phyloP scores from a whole-genome alignment of 345 rosid species.

The Aethionema arabicum region DNA sequence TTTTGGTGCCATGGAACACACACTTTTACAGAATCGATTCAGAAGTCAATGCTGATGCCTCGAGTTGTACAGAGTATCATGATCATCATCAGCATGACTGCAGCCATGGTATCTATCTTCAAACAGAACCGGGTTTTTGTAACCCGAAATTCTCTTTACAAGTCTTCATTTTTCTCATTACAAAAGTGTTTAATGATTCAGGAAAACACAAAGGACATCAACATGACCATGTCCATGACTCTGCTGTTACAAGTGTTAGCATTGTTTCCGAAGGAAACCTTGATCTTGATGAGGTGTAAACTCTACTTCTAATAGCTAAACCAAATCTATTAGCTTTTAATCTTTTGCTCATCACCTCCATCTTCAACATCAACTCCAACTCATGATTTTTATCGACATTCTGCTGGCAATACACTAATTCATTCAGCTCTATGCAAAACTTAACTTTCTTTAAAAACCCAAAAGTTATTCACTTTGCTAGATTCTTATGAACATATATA shows the following conservation, averaged over 20 bases:
- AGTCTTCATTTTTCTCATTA: not conserved
- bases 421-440: too few species aligned
- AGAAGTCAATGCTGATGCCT: conserved; percentile 45
- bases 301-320: not conserved
- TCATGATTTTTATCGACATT: not conserved
- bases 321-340: not conserved
- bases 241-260: conserved; percentile 68
- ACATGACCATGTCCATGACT: conserved; percentile 67
- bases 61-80: conserved; percentile 38
- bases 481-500: conserved; percentile 11
- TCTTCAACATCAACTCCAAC: not conserved
- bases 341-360: not conserved
- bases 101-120: conserved; percentile 41
- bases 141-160: not conserved
- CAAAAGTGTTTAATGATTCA: not conserved
- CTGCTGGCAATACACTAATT: not conserved
- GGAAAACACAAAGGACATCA: conserved; percentile 46
- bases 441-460: too few species aligned
- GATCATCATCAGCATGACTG: conserved; percentile 39
- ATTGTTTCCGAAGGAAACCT: conserved; percentile 68
- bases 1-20: conserved; percentile 2
- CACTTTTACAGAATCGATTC: conserved; percentile 57
- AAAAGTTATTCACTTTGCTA: too few species aligned
- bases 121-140: not conserved
- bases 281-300: conserved; percentile 79